A percentile compares a stretch with the other conserved stretches of the same genome.
phyloP scores from a whole-genome alignment of 345 rosid species.

The Viola odorata region DNA sequence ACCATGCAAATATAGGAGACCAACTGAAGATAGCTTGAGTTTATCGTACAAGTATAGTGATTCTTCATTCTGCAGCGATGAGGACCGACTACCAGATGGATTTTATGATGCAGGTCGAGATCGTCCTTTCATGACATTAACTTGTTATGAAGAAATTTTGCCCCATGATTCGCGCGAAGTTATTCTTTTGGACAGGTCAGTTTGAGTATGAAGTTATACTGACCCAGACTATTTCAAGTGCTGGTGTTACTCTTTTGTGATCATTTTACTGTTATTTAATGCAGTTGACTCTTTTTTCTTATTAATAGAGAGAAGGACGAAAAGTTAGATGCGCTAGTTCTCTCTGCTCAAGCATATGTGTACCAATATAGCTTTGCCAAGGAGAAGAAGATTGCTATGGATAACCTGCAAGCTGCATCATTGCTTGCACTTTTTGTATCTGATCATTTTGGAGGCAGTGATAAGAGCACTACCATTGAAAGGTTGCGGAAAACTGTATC shows the following conservation, averaged over 20 bases:
- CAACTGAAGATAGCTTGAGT: slow-evolving; percentile 37
- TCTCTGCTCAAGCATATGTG: slow-evolving; percentile 67
- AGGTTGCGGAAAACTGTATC: slow-evolving; percentile 68
- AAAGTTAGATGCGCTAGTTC: slow-evolving; percentile 66
- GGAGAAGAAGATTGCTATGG: slow-evolving; percentile 35
- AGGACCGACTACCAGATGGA: slow-evolving; percentile 78
- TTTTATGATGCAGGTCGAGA: slow-evolving; percentile 99
- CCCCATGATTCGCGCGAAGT: slow-evolving; percentile 89
- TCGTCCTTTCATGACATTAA: slow-evolving; percentile 70
- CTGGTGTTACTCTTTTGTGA: too few relatives aligned
- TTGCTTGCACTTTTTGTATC: slow-evolving; percentile 92
- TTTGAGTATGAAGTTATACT: background rate
- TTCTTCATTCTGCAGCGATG: slow-evolving; percentile 65
- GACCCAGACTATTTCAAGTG: background rate
- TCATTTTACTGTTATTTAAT: background rate
- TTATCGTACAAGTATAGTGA: slow-evolving; percentile 59
- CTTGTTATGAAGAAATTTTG: slow-evolving; percentile 50
- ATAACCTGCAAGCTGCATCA: slow-evolving; percentile 60
- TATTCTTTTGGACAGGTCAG: slow-evolving; percentile 89
- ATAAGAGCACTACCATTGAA: slow-evolving; percentile 56
- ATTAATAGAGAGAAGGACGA: slow-evolving; percentile 69
- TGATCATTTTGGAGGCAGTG: slow-evolving; percentile 98
- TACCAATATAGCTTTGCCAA: slow-evolving; percentile 39
- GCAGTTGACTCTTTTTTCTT: background rate
- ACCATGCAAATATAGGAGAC: slow-evolving; percentile 66